Percentiles rank a stretch among this genome's conserved stretches.
phyloP scores from a whole-genome alignment of 169 alveolate genomes.

The Plasmodium berghei region DNA sequence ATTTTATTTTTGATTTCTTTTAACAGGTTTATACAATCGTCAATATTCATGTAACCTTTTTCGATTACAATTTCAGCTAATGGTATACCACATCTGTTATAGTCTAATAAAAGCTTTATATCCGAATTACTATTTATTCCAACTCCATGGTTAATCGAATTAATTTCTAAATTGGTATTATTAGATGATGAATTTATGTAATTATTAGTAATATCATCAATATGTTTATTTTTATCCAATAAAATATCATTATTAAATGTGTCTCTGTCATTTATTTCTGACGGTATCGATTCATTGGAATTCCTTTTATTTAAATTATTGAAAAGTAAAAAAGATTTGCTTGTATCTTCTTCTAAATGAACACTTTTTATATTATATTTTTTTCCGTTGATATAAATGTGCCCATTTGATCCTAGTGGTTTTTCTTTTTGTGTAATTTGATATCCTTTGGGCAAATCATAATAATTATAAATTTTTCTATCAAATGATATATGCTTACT shows the following conservation, averaged over 20 bases:
- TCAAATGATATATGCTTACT: constrained; percentile 76
- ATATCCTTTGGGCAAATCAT: constrained; percentile 86
- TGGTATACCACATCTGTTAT: constrained; percentile 86
- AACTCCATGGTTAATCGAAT: neutral
- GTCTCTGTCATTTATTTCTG: neutral
- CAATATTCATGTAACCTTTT: constrained; percentile 77
- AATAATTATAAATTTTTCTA: constrained; percentile 84
- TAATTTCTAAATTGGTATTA: neutral
- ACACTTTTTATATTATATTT: constrained; percentile 71
- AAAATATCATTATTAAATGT: neutral
- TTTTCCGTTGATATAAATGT: constrained; percentile 63
- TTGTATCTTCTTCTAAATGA: constrained; percentile 87
- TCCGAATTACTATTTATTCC: constrained; percentile 4
- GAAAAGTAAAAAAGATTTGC: constrained; percentile 59
- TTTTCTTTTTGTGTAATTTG: constrained; percentile 82
- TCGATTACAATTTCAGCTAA: constrained; percentile 84
- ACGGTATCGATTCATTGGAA: neutral
- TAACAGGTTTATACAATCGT: constrained; percentile 80
- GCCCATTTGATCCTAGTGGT: constrained; percentile 84
- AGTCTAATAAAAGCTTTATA: constrained; percentile 75
- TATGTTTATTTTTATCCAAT: neutral
- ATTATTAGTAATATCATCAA: neutral
- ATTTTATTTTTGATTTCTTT: constrained; percentile 76
- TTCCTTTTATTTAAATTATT: neutral
- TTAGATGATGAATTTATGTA: neutral